phyloP scores from a whole-genome alignment of 2,329 filamentous ascomycete species.

The Colletotrichum liaoningense region DNA sequence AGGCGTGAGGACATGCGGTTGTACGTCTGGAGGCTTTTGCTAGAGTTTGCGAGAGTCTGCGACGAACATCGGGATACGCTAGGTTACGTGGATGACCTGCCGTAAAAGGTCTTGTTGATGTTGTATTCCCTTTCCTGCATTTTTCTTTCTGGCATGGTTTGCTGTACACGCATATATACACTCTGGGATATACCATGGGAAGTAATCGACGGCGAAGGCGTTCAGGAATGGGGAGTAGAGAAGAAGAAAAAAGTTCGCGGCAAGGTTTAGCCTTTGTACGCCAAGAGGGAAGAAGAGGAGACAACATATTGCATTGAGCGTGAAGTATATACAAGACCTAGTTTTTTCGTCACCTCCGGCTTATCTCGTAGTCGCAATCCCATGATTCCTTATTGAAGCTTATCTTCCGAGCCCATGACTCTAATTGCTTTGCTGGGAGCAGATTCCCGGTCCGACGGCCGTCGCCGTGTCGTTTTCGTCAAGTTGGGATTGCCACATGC shows the following conservation, averaged over 20 bases:
- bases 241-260: not conserved
- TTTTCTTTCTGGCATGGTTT: not conserved
- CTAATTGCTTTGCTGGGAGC: not conserved
- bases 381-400: not conserved
- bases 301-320: not conserved
- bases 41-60: slow-evolving; percentile 67
- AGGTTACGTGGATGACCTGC: slow-evolving; percentile 57
- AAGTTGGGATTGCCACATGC: not conserved
- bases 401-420: not conserved
- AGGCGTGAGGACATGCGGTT: slow-evolving; percentile 74
- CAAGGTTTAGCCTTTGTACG: not conserved
- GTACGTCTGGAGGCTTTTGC: slow-evolving; percentile 71
- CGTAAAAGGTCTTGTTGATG: not conserved
- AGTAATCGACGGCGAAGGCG: not conserved
- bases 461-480: not conserved
- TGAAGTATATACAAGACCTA: not conserved
- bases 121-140: not conserved
- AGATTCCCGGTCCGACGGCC: not conserved
- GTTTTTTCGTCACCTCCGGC: not conserved
- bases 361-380: not conserved
- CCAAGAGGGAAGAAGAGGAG: too few relatives aligned
- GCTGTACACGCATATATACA: not conserved
- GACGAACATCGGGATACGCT: slow-evolving; percentile 56
- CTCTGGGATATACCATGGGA: slow-evolving; percentile 3
- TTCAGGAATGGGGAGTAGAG: not conserved